These are phyloP conservation scores for Talaromyces rugulosus DNA, from an alignment of 2,329 filamentous ascomycete genomes.

Conservation along the genomic window DNA sequence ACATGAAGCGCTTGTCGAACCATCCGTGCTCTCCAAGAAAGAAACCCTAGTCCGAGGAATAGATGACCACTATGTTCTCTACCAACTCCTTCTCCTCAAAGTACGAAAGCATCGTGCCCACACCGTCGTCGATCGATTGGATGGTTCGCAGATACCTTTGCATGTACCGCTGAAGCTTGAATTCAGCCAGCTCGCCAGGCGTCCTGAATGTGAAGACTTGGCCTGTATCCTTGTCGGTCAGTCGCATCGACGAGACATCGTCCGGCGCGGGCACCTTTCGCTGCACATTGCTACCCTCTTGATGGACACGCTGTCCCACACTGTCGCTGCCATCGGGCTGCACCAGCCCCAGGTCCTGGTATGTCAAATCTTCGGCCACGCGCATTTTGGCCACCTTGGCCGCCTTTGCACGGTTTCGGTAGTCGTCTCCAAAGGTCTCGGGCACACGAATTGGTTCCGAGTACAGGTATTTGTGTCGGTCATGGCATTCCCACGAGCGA, in stretches of 20 bases:
- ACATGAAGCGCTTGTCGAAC: slow-evolving; percentile 58
- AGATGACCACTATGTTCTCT: slow-evolving; percentile 50
- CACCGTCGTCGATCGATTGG: slow-evolving; percentile 51
- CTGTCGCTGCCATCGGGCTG: slow-evolving; percentile 48
- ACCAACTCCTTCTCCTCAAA: slow-evolving; percentile 41
- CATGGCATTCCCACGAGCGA: slow-evolving; percentile 49
- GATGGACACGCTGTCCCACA: slow-evolving; percentile 33
- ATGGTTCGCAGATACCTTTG: slow-evolving; percentile 53
- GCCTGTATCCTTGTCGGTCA: slow-evolving; percentile 47
- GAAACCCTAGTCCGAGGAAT: slow-evolving; percentile 54
- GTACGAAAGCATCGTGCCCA: slow-evolving; percentile 46
- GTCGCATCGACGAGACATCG: slow-evolving; percentile 26
- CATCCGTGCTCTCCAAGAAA: slow-evolving; percentile 56
- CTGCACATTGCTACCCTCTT: slow-evolving; percentile 20
- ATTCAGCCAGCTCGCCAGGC: slow-evolving; percentile 43
- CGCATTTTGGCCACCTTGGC: slow-evolving; percentile 50
- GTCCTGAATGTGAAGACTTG: slow-evolving; percentile 45
- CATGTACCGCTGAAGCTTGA: slow-evolving; percentile 57
- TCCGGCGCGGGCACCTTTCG: slow-evolving; percentile 39
- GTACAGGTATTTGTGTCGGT: slow-evolving; percentile 48
- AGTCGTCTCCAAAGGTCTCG: slow-evolving; percentile 52
- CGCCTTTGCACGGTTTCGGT: slow-evolving; percentile 50
- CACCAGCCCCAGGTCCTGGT: slow-evolving; percentile 48
- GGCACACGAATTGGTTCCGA: slow-evolving; percentile 44
- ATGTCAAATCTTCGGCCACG: slow-evolving; percentile 48